Conservation (phyloP, 805 yeast species). For the Tetrapisispora taiwanensis region DNA sequence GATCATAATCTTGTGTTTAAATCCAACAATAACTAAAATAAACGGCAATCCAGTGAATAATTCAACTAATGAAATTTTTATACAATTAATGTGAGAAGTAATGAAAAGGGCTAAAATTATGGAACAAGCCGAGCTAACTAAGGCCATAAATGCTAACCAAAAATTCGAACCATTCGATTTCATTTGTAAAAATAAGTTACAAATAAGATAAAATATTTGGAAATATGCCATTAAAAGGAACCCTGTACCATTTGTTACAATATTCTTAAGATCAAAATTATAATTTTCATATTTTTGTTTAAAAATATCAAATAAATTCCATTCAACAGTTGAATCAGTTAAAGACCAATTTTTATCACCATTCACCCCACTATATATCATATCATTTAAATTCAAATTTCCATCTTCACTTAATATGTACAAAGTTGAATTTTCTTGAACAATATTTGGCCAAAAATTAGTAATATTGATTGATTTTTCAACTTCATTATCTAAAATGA, state of each 20-base stretch:
- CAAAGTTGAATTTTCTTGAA: constrained; percentile 1
- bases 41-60: constrained; percentile 89
- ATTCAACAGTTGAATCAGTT: neutral
- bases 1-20: constrained; percentile 70
- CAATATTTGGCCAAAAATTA: neutral
- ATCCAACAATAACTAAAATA: constrained; percentile 84
- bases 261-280: neutral
- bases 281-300: neutral
- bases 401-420: neutral
- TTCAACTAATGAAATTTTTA: constrained; percentile 58
- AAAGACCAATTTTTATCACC: neutral
- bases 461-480: neutral
- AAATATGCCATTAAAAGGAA: constrained; percentile 70
- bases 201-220: constrained; percentile 80
- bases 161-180: constrained; percentile 66
- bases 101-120: constrained; percentile 68
- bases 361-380: neutral
- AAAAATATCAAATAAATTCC: neutral
- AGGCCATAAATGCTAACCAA: constrained; percentile 75
- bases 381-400: neutral
- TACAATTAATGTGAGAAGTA: constrained; percentile 44
- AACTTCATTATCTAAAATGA: constrained; percentile 16
- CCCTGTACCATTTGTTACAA: constrained; percentile 21
- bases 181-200: constrained; percentile 69
- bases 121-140: constrained; percentile 72